Conservation (phyloP, 176 grass and related monocot genomes). For the Paspalum notatum region DNA sequence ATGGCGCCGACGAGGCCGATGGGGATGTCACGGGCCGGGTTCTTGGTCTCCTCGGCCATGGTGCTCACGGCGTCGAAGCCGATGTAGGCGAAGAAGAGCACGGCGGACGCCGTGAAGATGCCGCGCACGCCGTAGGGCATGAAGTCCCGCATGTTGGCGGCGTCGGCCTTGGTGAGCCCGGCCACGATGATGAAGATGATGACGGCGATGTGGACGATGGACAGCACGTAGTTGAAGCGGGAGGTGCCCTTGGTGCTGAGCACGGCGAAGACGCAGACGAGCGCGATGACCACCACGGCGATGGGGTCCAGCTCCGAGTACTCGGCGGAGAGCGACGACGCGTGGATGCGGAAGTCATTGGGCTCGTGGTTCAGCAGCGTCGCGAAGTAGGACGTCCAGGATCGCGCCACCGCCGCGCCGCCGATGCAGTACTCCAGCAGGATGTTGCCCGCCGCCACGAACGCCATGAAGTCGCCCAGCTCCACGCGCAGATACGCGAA, state of each 20-base stretch:
- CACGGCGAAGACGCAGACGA: constrained; percentile 65
- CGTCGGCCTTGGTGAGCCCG: constrained; percentile 58
- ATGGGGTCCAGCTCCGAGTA: constrained; percentile 86
- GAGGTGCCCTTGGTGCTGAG: constrained; percentile 87
- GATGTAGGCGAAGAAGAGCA: constrained; percentile 91
- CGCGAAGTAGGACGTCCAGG: constrained; percentile 96
- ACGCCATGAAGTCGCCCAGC: constrained; percentile 86
- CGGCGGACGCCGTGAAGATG: constrained; percentile 72
- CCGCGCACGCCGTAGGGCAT: constrained; percentile 59
- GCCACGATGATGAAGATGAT: constrained; percentile 78
- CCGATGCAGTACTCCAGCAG: constrained; percentile 87
- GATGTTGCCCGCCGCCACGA: constrained; percentile 89
- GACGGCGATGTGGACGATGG: constrained; percentile 71
- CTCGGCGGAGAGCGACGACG: constrained; percentile 40
- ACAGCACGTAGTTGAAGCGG: constrained; percentile 85
- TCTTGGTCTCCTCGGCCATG: constrained; percentile 95
- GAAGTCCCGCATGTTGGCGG: constrained; percentile 63
- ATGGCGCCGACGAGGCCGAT: constrained; percentile 78
- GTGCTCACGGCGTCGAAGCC: constrained; percentile 94
- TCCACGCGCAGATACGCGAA: constrained; percentile 92
- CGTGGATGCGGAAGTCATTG: constrained; percentile 84
- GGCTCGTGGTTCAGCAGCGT: constrained; percentile 70
- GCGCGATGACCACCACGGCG: constrained; percentile 62
- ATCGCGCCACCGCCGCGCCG: constrained; percentile 60
- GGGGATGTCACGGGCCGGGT: constrained; percentile 77